Evolutionary conservation across 192 early-diverging fungal genomes (phyloP).

Genomic region (Geranomyces michiganensis): DNA sequence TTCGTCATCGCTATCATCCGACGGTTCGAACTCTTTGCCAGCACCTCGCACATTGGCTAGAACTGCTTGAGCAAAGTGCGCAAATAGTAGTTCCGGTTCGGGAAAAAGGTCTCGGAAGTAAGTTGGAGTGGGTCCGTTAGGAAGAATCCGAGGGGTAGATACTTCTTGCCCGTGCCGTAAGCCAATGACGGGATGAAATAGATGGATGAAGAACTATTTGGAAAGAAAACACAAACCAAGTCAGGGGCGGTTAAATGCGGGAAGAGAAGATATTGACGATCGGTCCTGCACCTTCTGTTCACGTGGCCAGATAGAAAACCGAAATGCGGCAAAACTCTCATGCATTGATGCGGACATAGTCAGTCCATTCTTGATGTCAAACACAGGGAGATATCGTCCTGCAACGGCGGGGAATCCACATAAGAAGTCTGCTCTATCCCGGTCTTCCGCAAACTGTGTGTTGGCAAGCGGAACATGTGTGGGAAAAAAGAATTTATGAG

Average conservation of each 20-base stretch:
- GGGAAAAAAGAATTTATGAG: background rate
- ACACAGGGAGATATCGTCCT: conserved; percentile 5
- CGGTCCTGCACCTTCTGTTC: conserved; percentile 6
- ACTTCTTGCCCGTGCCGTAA: conserved; percentile 15
- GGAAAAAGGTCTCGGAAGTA: conserved; percentile 22
- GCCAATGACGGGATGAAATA: conserved; percentile 16
- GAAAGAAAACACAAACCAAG: background rate
- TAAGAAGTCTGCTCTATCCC: conserved; percentile 10
- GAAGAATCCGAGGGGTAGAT: background rate
- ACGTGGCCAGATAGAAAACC: conserved; percentile 24
- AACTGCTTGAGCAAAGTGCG: conserved; percentile 23
- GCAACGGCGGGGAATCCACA: conserved; percentile 16
- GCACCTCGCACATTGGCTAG: conserved; percentile 12
- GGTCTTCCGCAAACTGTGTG: conserved; percentile 17
- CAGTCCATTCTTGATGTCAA: conserved; percentile 15
- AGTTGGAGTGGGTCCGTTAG: background rate
- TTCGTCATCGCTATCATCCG: conserved; percentile 6
- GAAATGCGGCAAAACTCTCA: conserved; percentile 18
- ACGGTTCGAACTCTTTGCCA: background rate
- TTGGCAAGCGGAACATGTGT: too few relatives aligned
- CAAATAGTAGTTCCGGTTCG: background rate
- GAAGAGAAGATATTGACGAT: background rate
- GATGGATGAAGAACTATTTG: conserved; percentile 17
- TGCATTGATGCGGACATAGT: conserved; percentile 11
- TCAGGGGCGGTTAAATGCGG: too few relatives aligned